Base-by-base conservation (phyloP, 495 filamentous ascomycete species). In the Penicillium simplicissimum region DNA sequence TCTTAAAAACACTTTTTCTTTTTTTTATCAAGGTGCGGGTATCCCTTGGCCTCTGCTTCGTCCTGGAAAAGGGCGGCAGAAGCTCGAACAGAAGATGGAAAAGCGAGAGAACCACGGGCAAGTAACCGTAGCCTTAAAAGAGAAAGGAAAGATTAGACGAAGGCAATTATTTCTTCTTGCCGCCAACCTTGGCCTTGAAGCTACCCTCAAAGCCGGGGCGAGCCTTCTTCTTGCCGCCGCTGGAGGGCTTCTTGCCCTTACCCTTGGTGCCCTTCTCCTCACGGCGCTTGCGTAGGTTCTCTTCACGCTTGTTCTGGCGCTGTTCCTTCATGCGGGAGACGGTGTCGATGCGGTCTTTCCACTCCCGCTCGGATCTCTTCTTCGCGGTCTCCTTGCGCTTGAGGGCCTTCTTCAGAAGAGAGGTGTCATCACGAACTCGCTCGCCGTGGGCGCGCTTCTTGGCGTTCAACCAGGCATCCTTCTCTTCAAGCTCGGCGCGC, bases 131-230 rank as follows among this genome's bases (percentile, higher is more conserved):
- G 51, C 31, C 8, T 36, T 15, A 6, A 9, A 33, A 23, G 23
- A 82, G 84, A 81, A 64, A 40, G 55, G 55, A 63, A 42, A 43
- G 15, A 6, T 19, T 11, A 42, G 53, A 40, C 6, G 45, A 37
- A 55, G 21, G 40, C 21, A 33, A 47, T 77, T 63, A 79, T 75
- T 81, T 79, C 73, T 78, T 77, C 72, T 76, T 77, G 33, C 69
- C 75, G 23, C 73, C 75, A 60, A 67, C 73, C 71, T 82, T 83
- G 28, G 78, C 67, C 68, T 89, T 91, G 72, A 97, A 93, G 64
- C 88, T 88, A n/a, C 94, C 95, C 76, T 97, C 96, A 71, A 96
- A 96, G 5, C 95, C 94, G 5, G 94, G 88, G 62, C 90, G 75
- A 31, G 78, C 81, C 75, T 89, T 84, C 54, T 79, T 74, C 75